Evolutionary conservation across 495 filamentous ascomycete species (phyloP), one percentile per base, ranked within the genome.

Genomic region (Neurospora tetrasperma): DNA sequence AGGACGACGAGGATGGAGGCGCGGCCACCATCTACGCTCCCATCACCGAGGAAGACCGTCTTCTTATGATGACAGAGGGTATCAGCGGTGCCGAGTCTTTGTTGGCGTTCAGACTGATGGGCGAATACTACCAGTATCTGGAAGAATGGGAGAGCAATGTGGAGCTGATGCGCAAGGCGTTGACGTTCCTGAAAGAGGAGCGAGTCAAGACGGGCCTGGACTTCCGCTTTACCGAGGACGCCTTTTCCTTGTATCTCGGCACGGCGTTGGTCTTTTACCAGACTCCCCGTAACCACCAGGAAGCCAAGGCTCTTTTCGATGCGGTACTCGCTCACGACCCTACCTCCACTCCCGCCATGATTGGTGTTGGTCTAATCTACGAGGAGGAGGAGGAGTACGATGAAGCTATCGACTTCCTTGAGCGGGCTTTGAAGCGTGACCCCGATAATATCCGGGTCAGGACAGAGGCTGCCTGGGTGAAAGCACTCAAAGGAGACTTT

Each of bases 351-450:
- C 82, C 88, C 62, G 96, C 93, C 48, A 84, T 99, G 43, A 91
- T 98, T 69, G 96, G 96, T 3, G 88, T 98, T 70, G 96, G 96
- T 11, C 81, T 97, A 35, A 94, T 99, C 42, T 89, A 94, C 48
- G 93, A 97, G 81, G 94, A 97, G 73, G 93, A 97, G 76, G 92
- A 96, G 75, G 90, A 98, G 59, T 97, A 93, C 79, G 80, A 83
- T 39, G 86, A 90, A 76, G 96, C 96, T 0, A 88, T 93, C 70
- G 85, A 89, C 69, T 97, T 96, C 77, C 81, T 99, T 11, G 84
- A 85, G 42, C 87, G 91, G 74, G 96, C 96, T 1, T 78, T 95
- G 38, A 79, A 87, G 73, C 86, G 90, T 31, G 92, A 96, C 77
- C 83, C 87, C 23, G 79, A 82, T 8, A 96, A 97, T 77, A 82